These are phyloP conservation scores for Neoscytalidium dimidiatum DNA, from an alignment of 2,329 filamentous ascomycete genomes.

Conservation along the genomic window DNA sequence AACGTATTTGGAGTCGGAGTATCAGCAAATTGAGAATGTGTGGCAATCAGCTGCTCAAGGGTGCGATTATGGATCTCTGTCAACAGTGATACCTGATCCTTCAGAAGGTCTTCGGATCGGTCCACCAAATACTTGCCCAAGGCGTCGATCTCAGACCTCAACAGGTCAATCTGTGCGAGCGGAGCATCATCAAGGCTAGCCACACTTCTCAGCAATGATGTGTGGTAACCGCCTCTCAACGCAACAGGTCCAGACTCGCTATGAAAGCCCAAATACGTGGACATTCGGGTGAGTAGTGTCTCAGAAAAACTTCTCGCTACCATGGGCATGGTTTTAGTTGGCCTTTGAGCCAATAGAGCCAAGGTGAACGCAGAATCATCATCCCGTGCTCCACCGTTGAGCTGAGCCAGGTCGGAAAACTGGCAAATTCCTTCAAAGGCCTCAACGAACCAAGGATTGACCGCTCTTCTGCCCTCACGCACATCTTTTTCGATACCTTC, in stretches of 20 bases:
- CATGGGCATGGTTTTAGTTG: slow-evolving; percentile 30
- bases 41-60: slow-evolving; percentile 26
- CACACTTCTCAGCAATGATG: too few species aligned
- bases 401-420: slow-evolving; percentile 31
- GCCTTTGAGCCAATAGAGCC: slow-evolving; percentile 36
- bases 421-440: slow-evolving; percentile 42
- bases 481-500: slow-evolving; percentile 33
- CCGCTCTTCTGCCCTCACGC: slow-evolving; percentile 28
- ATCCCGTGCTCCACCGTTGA: background rate
- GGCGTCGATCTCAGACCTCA: slow-evolving; percentile 42
- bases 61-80: slow-evolving; percentile 29
- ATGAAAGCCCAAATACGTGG: background rate
- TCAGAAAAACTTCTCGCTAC: background rate
- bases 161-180: slow-evolving; percentile 42
- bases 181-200: slow-evolving; percentile 35
- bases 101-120: slow-evolving; percentile 35
- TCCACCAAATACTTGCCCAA: slow-evolving; percentile 39
- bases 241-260: slow-evolving; percentile 8
- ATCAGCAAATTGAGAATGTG: slow-evolving; percentile 22
- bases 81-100: slow-evolving; percentile 32
- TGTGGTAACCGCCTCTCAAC: too few species aligned
- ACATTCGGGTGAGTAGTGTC: background rate
- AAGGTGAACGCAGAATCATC: slow-evolving; percentile 15
- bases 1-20: background rate
- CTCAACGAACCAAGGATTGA: slow-evolving; percentile 37